These are phyloP conservation scores for Pseudogymnoascus sp. DNA, from an alignment of 2,329 filamentous ascomycete species.

Conservation along the genomic window DNA sequence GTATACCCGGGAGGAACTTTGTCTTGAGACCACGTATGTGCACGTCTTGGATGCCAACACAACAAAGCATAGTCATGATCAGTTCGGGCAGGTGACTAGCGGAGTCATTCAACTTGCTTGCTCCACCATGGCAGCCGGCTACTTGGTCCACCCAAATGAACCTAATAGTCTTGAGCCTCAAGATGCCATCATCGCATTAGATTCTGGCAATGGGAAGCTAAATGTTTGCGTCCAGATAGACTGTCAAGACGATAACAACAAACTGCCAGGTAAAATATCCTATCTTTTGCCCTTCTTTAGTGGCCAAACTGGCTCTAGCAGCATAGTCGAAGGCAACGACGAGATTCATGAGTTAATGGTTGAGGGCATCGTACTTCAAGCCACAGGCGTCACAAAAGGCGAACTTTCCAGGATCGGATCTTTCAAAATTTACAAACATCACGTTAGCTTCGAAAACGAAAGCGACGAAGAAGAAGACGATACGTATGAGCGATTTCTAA, in stretches of 20 bases:
- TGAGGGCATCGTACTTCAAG: conserved; percentile 11
- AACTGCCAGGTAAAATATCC: not conserved
- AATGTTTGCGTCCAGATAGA: conserved; percentile 9
- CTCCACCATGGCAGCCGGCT: conserved; percentile 12
- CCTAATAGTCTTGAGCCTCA: not conserved
- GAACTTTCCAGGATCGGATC: conserved; percentile 11
- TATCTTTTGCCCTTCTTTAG: conserved; percentile 11
- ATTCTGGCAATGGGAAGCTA: not conserved
- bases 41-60: conserved; percentile 13
- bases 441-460: not conserved
- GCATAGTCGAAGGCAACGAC: not conserved
- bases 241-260: conserved; percentile 10
- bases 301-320: not conserved
- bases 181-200: not conserved
- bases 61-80: conserved; percentile 10
- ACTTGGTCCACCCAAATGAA: conserved; percentile 8
- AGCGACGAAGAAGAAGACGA: not conserved
- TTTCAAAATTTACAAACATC: not conserved
- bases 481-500: not conserved
- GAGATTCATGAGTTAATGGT: not conserved
- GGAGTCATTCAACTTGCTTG: conserved; percentile 16
- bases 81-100: conserved; percentile 12
- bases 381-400: conserved; percentile 9
- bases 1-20: conserved; percentile 4
- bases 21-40: conserved; percentile 9